These are phyloP conservation scores for Venturia carpophila DNA, from an alignment of 2,329 filamentous ascomycete species.

Conservation along the genomic window DNA sequence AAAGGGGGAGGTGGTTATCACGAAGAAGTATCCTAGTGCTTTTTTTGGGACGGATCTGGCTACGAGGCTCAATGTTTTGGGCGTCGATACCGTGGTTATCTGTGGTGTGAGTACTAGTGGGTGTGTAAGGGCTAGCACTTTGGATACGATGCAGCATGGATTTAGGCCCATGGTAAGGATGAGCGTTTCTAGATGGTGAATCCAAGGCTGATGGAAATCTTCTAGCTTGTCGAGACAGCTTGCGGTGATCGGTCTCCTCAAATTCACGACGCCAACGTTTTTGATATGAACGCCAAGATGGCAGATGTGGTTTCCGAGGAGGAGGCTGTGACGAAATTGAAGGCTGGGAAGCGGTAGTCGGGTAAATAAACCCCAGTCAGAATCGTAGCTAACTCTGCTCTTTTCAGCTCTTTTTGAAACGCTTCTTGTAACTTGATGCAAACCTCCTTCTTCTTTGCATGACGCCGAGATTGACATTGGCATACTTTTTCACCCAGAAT, in stretches of 20 bases:
- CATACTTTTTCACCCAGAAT: too few species aligned
- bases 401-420: not conserved
- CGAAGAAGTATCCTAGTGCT: slow-evolving; percentile 39
- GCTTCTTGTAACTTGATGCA: not conserved
- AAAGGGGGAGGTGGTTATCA: slow-evolving; percentile 30
- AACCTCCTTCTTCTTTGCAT: too few species aligned
- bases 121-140: slow-evolving; percentile 39
- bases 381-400: not conserved
- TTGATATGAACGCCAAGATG: slow-evolving; percentile 42
- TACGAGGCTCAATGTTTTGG: slow-evolving; percentile 32
- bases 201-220: too few species aligned
- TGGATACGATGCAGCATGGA: slow-evolving; percentile 40
- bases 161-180: slow-evolving; percentile 38
- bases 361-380: not conserved
- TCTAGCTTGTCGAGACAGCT: slow-evolving; percentile 38
- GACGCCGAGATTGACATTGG: too few species aligned
- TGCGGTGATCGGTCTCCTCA: slow-evolving; percentile 40
- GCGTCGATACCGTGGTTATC: slow-evolving; percentile 39
- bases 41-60: slow-evolving; percentile 42
- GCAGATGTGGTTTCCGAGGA: slow-evolving; percentile 38
- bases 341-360: slow-evolving; percentile 29
- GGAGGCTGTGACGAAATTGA: slow-evolving; percentile 35
- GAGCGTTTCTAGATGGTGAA: not conserved
- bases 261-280: slow-evolving; percentile 40
- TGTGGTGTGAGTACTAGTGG: slow-evolving; percentile 43